phyloP scores from a whole-genome alignment of 257 asterid genomes.

The Primulina eburnea region DNA sequence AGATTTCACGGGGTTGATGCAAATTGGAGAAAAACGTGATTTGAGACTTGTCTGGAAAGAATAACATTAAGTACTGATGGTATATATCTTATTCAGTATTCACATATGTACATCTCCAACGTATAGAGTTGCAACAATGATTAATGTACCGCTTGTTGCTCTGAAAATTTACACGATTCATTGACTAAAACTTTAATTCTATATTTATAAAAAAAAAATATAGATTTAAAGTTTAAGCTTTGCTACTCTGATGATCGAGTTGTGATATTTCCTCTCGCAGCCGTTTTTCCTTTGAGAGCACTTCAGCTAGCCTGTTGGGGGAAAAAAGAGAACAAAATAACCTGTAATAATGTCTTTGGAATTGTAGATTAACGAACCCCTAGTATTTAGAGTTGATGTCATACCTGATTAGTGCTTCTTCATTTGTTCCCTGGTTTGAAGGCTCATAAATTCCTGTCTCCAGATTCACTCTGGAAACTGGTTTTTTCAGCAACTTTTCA shows the following conservation, averaged over 20 bases:
- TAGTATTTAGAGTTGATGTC: not conserved
- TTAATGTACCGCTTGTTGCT: too few relatives aligned
- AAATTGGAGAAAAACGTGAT: too few relatives aligned
- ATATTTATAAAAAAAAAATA: too few relatives aligned
- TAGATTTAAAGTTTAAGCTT: too few relatives aligned
- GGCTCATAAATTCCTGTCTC: slow-evolving; percentile 7
- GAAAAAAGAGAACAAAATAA: not conserved
- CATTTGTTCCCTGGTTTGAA: slow-evolving; percentile 19
- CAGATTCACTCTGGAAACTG: slow-evolving; percentile 4
- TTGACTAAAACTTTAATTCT: too few relatives aligned
- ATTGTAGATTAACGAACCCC: not conserved
- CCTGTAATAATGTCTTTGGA: not conserved
- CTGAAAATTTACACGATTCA: too few relatives aligned
- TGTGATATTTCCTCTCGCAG: not conserved
- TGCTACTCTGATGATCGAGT: too few relatives aligned
- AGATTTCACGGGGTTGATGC: too few relatives aligned
- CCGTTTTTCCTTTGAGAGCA: slow-evolving; percentile 17
- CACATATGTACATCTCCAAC: too few relatives aligned
- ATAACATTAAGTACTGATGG: not conserved
- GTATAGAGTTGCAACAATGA: too few relatives aligned
- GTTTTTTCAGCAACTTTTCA: slow-evolving; percentile 18
- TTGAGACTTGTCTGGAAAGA: not conserved
- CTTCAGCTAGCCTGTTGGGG: slow-evolving; percentile 5
- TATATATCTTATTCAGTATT: too few relatives aligned
- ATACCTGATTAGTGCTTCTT: slow-evolving; percentile 20